Conservation (phyloP, 2,329 filamentous ascomycete species). For the Pezicula neosporulosa region DNA sequence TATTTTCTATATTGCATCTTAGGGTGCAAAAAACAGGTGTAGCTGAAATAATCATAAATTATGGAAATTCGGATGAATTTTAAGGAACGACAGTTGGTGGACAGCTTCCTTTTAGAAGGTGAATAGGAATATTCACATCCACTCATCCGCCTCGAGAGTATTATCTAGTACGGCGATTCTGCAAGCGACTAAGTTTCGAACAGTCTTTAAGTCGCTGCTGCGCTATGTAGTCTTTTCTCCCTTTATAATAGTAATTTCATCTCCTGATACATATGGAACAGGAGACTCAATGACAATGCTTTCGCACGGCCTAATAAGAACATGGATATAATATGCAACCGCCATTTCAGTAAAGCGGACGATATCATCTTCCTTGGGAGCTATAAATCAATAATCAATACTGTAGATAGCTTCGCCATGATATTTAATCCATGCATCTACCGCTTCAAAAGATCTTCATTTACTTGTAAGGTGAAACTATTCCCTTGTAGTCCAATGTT, state of each 20-base stretch:
- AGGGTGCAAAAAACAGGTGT: too few species aligned
- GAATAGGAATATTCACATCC: slow-evolving; percentile 1
- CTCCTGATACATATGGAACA: slow-evolving; percentile 5
- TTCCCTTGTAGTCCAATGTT: slow-evolving; percentile 51
- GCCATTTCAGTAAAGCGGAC: slow-evolving; percentile 7
- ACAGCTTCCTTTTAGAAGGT: slow-evolving; percentile 9
- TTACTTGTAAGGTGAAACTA: slow-evolving; percentile 46
- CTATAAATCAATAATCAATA: slow-evolving; percentile 43
- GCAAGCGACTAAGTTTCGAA: neutral
- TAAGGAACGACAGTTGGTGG: too few species aligned
- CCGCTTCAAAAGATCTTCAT: slow-evolving; percentile 42
- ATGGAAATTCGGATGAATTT: too few species aligned
- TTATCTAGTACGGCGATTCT: neutral
- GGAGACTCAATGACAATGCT: slow-evolving; percentile 1
- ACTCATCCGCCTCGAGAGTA: neutral
- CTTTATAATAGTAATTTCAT: slow-evolving; percentile 5
- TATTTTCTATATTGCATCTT: too few species aligned
- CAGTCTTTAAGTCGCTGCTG: neutral
- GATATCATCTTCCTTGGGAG: slow-evolving; percentile 18
- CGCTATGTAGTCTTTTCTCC: neutral
- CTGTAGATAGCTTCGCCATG: slow-evolving; percentile 53
- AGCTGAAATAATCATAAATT: too few species aligned
- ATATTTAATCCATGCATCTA: slow-evolving; percentile 48
- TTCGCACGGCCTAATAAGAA: neutral
- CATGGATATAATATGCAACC: slow-evolving; percentile 8